Conservation (phyloP, 371 early-diverging fungal genomes). For the Zychaea mexicana region DNA sequence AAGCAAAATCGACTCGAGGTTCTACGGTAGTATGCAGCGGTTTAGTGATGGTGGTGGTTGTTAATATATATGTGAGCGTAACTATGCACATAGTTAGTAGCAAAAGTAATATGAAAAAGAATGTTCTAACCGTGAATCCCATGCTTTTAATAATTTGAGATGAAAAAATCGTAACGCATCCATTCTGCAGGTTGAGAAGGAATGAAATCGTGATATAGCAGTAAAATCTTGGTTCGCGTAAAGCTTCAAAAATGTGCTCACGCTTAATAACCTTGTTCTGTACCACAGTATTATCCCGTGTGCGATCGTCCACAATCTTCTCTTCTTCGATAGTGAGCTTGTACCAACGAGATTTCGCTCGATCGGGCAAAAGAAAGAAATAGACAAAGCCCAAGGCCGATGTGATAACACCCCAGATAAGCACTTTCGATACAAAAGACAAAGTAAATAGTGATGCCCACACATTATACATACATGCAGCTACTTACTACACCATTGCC, state of each 20-base stretch:
- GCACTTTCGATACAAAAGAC: conserved; percentile 16
- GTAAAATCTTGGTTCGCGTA: conserved; percentile 37
- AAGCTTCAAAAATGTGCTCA: conserved; percentile 36
- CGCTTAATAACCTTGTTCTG: conserved; percentile 26
- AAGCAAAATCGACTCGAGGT: conserved; percentile 12
- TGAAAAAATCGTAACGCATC: conserved; percentile 32
- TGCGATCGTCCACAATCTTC: conserved; percentile 36
- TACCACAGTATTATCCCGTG: conserved; percentile 33
- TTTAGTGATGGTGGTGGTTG: no score
- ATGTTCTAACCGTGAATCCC: conserved; percentile 29
- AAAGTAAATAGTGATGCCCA: not conserved
- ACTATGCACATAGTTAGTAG: no score
- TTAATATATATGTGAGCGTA: no score
- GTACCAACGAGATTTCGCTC: conserved; percentile 32
- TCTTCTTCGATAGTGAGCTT: conserved; percentile 35
- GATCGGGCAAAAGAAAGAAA: conserved; percentile 42
- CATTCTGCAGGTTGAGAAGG: conserved; percentile 31
- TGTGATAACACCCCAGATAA: conserved; percentile 35
- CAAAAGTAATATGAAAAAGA: conserved; percentile 2
- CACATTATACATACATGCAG: not conserved
- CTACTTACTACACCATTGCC: conserved; percentile 44
- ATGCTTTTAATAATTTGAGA: conserved; percentile 29
- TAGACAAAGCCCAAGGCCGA: conserved; percentile 26
- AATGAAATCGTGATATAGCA: conserved; percentile 18
- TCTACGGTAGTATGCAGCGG: conserved; percentile 7